A percentile compares a stretch with the other conserved stretches of the same genome.
Conservation (phyloP, 2,329 filamentous ascomycete genomes). For the Penicillium sp. region DNA sequence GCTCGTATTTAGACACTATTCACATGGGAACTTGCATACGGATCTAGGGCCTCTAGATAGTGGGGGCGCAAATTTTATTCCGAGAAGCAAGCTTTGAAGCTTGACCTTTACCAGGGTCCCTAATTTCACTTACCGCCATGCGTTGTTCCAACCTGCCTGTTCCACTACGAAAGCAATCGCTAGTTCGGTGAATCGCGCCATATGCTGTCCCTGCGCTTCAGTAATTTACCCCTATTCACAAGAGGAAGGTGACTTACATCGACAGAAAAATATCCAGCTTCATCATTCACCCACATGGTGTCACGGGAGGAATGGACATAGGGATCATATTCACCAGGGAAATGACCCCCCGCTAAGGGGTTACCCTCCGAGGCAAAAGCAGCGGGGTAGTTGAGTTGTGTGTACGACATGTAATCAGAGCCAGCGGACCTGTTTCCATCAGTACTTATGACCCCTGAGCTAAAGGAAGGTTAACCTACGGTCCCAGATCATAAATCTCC, state of each 20-base stretch:
- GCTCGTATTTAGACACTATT: neutral
- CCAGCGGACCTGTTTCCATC: conserved; percentile 1
- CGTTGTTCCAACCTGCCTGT: conserved; percentile 12
- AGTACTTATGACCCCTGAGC: neutral
- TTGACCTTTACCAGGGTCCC: neutral
- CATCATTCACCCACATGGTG: conserved; percentile 11
- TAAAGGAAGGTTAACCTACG: conserved; percentile 1
- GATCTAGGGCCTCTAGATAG: neutral
- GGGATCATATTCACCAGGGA: conserved; percentile 10
- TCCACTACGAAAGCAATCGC: conserved; percentile 11
- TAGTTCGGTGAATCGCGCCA: conserved; percentile 11
- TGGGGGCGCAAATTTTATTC: neutral
- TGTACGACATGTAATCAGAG: conserved; percentile 13
- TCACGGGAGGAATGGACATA: conserved; percentile 7
- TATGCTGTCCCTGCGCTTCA: conserved; percentile 2
- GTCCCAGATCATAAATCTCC: conserved; percentile 6
- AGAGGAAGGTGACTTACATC: conserved; percentile 4
- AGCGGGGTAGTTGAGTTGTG: conserved; percentile 12
- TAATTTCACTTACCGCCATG: conserved; percentile 4
- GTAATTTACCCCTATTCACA: neutral
- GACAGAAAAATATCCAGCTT: conserved; percentile 9
- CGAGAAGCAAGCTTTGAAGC: neutral
- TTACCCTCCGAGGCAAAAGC: conserved; percentile 12
- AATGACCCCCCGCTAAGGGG: conserved; percentile 1
- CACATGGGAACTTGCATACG: neutral